phyloP scores from a whole-genome alignment of 371 early-diverging fungal genomes.

The Haplosporangium sp. region DNA sequence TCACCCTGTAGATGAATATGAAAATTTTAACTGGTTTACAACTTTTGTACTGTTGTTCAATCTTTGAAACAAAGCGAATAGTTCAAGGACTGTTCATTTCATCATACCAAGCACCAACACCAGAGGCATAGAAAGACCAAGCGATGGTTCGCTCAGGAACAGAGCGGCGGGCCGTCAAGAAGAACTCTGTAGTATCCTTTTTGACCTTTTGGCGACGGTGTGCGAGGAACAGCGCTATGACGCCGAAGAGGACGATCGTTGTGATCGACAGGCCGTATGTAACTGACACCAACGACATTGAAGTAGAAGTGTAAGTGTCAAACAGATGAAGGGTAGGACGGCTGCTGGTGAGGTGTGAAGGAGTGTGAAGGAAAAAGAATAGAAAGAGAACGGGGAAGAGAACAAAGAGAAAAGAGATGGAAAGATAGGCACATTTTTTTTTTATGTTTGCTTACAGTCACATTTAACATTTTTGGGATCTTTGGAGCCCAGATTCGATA shows the following conservation, averaged over 20 bases:
- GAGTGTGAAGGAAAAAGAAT: neutral
- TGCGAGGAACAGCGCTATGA: conserved; percentile 45
- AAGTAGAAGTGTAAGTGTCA: neutral
- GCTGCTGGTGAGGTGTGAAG: neutral
- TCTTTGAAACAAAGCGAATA: too few species aligned
- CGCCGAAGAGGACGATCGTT: conserved; percentile 50
- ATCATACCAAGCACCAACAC: conserved; percentile 45
- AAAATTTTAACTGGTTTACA: too few species aligned
- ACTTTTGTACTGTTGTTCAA: too few species aligned
- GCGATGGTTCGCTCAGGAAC: conserved; percentile 44
- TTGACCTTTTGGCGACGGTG: conserved; percentile 27
- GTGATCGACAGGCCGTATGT: conserved; percentile 50
- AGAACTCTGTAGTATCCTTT: conserved; percentile 59
- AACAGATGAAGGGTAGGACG: neutral
- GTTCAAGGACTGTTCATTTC: neutral
- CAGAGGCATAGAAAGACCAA: conserved; percentile 46
- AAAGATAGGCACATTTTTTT: too few species aligned
- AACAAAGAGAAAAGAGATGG: too few species aligned
- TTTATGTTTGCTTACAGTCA: too few species aligned
- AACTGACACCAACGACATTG: conserved; percentile 43
- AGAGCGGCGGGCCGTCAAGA: conserved; percentile 58
- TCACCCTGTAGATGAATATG: conserved; percentile 21
- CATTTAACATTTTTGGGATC: too few species aligned
- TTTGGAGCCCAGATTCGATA: too few species aligned
- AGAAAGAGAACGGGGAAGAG: too few species aligned